A percentile compares a stretch with the other conserved stretches of the same genome.
Evolutionary conservation across 352 stramenopile species (phyloP).

Genomic region (Poterioochromonas sp.): DNA sequence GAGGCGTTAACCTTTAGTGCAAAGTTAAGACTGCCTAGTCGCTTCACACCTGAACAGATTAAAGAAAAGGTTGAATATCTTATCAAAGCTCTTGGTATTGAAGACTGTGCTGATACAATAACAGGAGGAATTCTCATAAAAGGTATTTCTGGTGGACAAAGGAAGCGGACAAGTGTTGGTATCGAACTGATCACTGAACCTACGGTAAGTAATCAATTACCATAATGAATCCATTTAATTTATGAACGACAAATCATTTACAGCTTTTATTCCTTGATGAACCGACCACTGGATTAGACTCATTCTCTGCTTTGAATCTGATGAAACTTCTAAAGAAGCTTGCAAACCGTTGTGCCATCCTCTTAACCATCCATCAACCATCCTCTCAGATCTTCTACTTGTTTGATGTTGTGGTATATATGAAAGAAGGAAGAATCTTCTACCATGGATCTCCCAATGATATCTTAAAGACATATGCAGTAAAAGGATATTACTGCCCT

Average conservation of each 20-base stretch:
- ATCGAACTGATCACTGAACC: slow-evolving; percentile 72
- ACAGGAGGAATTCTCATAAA: slow-evolving; percentile 50
- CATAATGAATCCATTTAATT: too few relatives aligned
- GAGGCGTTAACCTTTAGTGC: slow-evolving; percentile 79
- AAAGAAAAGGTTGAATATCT: slow-evolving; percentile 44
- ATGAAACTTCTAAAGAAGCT: slow-evolving; percentile 74
- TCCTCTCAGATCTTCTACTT: slow-evolving; percentile 68
- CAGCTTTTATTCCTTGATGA: slow-evolving; percentile 69
- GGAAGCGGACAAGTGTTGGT: slow-evolving; percentile 75
- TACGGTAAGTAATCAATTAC: too few relatives aligned
- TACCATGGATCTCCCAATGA: slow-evolving; percentile 3
- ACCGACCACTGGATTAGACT: slow-evolving; percentile 70
- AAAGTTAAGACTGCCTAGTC: slow-evolving; percentile 55
- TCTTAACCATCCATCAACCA: slow-evolving; percentile 84
- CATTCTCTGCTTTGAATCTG: slow-evolving; percentile 65
- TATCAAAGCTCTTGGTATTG: slow-evolving; percentile 38
- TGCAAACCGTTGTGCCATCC: slow-evolving; percentile 61
- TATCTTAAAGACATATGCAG: background rate
- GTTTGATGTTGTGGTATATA: slow-evolving; percentile 40
- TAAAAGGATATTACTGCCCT: slow-evolving; percentile 2
- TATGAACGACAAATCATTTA: too few relatives aligned
- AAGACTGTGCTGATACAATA: slow-evolving; percentile 35
- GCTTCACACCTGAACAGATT: slow-evolving; percentile 42
- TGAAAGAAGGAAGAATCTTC: background rate
- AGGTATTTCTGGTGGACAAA: slow-evolving; percentile 82